phyloP scores from a whole-genome alignment of 2,329 filamentous ascomycete genomes.

The Pseudocercospora fijiensis region DNA sequence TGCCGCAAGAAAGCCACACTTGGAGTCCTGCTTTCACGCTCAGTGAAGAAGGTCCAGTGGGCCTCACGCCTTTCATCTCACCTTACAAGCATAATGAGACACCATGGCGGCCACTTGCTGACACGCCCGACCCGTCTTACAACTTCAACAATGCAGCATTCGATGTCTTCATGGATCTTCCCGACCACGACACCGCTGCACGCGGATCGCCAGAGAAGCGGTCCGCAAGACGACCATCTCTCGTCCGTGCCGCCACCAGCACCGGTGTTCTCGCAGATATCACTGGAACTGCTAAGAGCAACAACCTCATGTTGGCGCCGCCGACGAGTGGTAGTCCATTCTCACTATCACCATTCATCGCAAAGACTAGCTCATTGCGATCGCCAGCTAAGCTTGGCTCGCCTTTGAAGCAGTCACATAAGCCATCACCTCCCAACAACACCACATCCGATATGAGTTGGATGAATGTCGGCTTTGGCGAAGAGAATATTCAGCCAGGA shows the following conservation, averaged over 20 bases:
- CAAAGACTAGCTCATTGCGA: slow-evolving; percentile 24
- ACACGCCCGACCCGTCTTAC: slow-evolving; percentile 31
- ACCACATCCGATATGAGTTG: slow-evolving; percentile 27
- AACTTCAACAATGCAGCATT: slow-evolving; percentile 44
- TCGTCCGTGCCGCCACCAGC: slow-evolving; percentile 63
- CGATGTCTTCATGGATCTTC: slow-evolving; percentile 58
- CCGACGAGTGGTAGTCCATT: slow-evolving; percentile 30
- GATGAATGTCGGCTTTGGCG: slow-evolving; percentile 30
- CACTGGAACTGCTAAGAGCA: slow-evolving; percentile 55
- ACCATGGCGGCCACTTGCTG: slow-evolving; percentile 37
- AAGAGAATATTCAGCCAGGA: slow-evolving; percentile 28
- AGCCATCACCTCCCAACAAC: slow-evolving; percentile 22
- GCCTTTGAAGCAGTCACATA: slow-evolving; percentile 36
- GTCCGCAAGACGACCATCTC: slow-evolving; percentile 57
- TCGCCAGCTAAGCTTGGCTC: slow-evolving; percentile 37
- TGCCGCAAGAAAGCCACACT: slow-evolving; percentile 52
- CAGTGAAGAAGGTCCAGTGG: slow-evolving; percentile 60
- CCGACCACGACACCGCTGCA: slow-evolving; percentile 44
- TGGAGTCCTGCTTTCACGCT: slow-evolving; percentile 69
- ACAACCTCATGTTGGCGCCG: slow-evolving; percentile 40
- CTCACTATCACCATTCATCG: slow-evolving; percentile 37
- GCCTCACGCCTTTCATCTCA: slow-evolving; percentile 44
- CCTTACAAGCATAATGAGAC: slow-evolving; percentile 35
- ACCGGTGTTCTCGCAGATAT: slow-evolving; percentile 62
- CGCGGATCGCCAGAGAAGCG: slow-evolving; percentile 68